Conservation (phyloP, 345 rosid genomes). For the Ceriops zippeliana region DNA sequence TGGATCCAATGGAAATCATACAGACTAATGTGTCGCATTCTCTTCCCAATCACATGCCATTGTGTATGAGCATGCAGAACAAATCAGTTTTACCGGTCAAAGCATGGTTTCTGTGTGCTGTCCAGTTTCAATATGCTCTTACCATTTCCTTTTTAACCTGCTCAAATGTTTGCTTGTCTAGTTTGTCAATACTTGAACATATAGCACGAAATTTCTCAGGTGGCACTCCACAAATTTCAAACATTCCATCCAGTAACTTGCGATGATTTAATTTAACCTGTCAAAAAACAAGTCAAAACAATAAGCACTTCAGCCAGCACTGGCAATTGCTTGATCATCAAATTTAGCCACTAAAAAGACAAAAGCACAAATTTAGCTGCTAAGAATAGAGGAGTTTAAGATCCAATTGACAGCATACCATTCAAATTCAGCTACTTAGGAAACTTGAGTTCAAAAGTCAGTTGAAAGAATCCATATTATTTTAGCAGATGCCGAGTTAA, state of each 20-base stretch:
- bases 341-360: background rate
- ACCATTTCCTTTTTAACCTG: conserved; percentile 91
- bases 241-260: conserved; percentile 87
- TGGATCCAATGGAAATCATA: too few species aligned
- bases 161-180: conserved; percentile 84
- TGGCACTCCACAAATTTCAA: conserved; percentile 96
- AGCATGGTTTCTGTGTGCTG: too few species aligned
- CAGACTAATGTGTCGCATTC: too few species aligned
- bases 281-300: background rate
- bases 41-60: too few species aligned
- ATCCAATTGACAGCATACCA: too few species aligned
- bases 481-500: conserved; percentile 3
- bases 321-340: background rate
- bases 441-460: too few species aligned
- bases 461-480: background rate
- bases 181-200: conserved; percentile 90
- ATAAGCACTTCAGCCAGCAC: background rate
- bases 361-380: too few species aligned
- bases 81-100: background rate
- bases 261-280: conserved; percentile 89
- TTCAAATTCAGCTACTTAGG: too few species aligned
- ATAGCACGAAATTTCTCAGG: conserved; percentile 84
- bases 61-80: background rate
- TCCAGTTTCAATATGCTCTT: conserved; percentile 11
- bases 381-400: too few species aligned